Base-by-base conservation (phyloP, 2,329 filamentous ascomycete species). In the Ciborinia camelliae region DNA sequence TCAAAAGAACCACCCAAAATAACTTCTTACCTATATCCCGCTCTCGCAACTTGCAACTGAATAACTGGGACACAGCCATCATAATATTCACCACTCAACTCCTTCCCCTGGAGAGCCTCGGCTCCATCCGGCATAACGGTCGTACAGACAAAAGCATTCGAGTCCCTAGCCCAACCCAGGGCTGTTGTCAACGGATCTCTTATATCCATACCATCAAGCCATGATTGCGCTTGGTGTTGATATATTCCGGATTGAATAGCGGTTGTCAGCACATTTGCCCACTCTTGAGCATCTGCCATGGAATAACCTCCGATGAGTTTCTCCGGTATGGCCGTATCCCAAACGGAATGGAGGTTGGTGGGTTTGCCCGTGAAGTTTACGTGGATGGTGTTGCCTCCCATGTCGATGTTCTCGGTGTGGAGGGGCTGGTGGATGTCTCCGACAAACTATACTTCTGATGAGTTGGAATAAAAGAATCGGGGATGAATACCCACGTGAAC, bases 301-400 rank as follows among this genome's bases (percentile, higher is more conserved):
- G 76, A 79, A 75, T 72, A 84, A n/a, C 81, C 84, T 2, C 87
- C 87, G 1, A 88, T 78, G 71, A 84, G 77, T 72, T 87, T 84
- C 76, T 90, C 87, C 0, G 85, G 82, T 67, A 91, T 91, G 69
- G 82, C 84, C 62, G 83, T 85, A 73, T 92, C 90, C 89, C 89
- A 92, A 20, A 91, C 84, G 65, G 88, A 82, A 72, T 92, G 90
- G 50, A 92, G 80, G 73, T 92, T 92, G 63, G 84, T 81, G 35
- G 79, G 75, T 37, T 76, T 74, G 3, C 81, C 81, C 32, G 86
- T 79, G 77, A 87, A 92, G 20, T 77, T 78, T 1, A 92, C 89
- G 18, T 80, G 75, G 70, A 92, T 89, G 14, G 82, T 82, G 70
- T 92, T 92, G 0, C 89, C 89, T 62, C 90, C 90, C 28, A 81